phyloP scores from a whole-genome alignment of 352 stramenopile species.

The Hyaloperonospora brassicae region DNA sequence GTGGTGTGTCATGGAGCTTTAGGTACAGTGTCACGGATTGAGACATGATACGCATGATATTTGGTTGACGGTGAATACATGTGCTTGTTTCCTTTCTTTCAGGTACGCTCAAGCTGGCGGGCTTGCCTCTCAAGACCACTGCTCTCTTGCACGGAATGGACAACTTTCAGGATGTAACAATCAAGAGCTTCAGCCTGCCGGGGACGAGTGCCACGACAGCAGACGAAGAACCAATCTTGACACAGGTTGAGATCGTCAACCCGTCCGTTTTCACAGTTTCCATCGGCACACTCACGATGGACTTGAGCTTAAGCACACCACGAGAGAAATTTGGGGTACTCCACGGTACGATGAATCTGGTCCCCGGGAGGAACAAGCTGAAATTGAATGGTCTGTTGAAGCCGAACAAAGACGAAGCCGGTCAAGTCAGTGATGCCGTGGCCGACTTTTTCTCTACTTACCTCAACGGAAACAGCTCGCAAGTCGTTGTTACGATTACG shows the following conservation, averaged over 20 bases:
- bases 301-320: slow-evolving; percentile 28
- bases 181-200: slow-evolving; percentile 52
- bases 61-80: slow-evolving; percentile 4
- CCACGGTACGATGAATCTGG: slow-evolving; percentile 47
- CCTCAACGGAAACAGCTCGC: slow-evolving; percentile 43
- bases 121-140: slow-evolving; percentile 41
- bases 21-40: slow-evolving; percentile 24
- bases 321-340: slow-evolving; percentile 43
- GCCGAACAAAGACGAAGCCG: slow-evolving; percentile 32
- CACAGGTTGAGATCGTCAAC: slow-evolving; percentile 59
- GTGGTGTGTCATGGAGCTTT: slow-evolving; percentile 58
- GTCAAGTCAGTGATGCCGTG: slow-evolving; percentile 42
- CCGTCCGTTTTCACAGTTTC: slow-evolving; percentile 61
- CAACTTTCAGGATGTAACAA: slow-evolving; percentile 49
- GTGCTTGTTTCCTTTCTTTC: slow-evolving; percentile 3
- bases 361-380: slow-evolving; percentile 42
- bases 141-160: slow-evolving; percentile 50
- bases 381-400: slow-evolving; percentile 40
- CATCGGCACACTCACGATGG: slow-evolving; percentile 54
- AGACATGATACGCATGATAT: neutral
- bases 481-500: slow-evolving; percentile 45
- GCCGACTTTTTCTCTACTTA: slow-evolving; percentile 66
- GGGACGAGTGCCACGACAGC: slow-evolving; percentile 29
- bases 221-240: slow-evolving; percentile 43
- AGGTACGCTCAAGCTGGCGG: slow-evolving; percentile 45